These are phyloP conservation scores for Ceratobasidium sp. DNA, from an alignment of 1,284 basidiomycete species.

Conservation along the genomic window DNA sequence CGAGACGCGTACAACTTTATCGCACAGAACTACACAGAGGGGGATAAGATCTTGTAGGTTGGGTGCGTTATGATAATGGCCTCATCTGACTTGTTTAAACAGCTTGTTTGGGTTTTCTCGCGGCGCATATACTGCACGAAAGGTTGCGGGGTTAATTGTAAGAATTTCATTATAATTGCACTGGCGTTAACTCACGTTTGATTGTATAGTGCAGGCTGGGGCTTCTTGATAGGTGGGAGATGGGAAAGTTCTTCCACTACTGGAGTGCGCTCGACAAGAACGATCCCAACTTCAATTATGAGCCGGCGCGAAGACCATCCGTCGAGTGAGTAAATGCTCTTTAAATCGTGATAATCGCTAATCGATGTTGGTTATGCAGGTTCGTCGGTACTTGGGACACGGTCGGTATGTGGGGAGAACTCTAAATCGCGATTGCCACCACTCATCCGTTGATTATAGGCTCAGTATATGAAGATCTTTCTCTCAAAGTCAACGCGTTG, in stretches of 20 bases:
- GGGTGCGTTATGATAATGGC: neutral
- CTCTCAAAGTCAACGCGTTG: constrained; percentile 34
- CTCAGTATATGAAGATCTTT: constrained; percentile 31
- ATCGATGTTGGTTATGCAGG: neutral
- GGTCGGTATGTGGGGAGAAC: constrained; percentile 1
- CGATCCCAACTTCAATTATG: constrained; percentile 6
- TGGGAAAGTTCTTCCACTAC: constrained; percentile 46
- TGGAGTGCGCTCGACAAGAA: constrained; percentile 39
- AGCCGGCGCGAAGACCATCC: neutral
- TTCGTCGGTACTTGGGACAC: constrained; percentile 38
- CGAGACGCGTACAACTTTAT: constrained; percentile 48
- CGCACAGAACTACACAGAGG: constrained; percentile 44
- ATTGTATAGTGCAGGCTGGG: constrained; percentile 33
- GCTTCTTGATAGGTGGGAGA: constrained; percentile 35
- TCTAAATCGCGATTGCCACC: neutral
- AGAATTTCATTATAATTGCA: neutral
- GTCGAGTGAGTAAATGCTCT: constrained; percentile 12
- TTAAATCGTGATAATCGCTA: neutral
- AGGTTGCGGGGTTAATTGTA: constrained; percentile 47
- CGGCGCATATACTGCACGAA: constrained; percentile 49
- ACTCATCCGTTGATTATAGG: neutral
- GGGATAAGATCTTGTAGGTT: constrained; percentile 42
- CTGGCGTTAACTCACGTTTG: too few species aligned
- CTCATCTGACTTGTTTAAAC: neutral
- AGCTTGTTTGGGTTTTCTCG: constrained; percentile 47